These are phyloP conservation scores for Phyllosticta ampelicida DNA, from an alignment of 2,329 filamentous ascomycete species.

Conservation along the genomic window DNA sequence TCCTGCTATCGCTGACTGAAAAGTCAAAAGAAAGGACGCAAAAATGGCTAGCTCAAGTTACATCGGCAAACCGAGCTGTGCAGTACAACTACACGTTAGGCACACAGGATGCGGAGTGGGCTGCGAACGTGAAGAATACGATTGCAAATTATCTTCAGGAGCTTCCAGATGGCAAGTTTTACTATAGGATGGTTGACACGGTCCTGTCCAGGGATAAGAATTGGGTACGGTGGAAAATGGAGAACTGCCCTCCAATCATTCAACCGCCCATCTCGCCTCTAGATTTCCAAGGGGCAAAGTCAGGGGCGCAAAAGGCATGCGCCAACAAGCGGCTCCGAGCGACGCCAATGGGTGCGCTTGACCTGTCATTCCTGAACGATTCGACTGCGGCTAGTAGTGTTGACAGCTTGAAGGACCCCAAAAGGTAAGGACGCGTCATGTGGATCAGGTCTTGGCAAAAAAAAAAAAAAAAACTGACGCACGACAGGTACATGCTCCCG, in stretches of 20 bases:
- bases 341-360: conserved; percentile 59
- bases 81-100: conserved; percentile 66
- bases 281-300: conserved; percentile 60
- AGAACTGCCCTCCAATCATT: conserved; percentile 82
- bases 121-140: conserved; percentile 59
- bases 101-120: conserved; percentile 88
- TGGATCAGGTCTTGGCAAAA: neutral
- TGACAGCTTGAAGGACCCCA: conserved; percentile 55
- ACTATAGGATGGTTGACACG: conserved; percentile 92
- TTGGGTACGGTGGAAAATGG: conserved; percentile 97
- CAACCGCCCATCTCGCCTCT: conserved; percentile 57
- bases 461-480: conserved; percentile 23
- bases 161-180: conserved; percentile 78
- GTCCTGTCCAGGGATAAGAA: conserved; percentile 94
- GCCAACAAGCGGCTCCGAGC: conserved; percentile 56
- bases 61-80: conserved; percentile 69
- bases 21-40: conserved; percentile 49
- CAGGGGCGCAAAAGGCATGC: conserved; percentile 53
- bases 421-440: conserved; percentile 32
- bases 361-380: conserved; percentile 68
- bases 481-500: conserved; percentile 55
- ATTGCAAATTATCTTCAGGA: conserved; percentile 78
- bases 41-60: conserved; percentile 59
- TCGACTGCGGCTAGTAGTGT: conserved; percentile 51
- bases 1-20: conserved; percentile 79